A percentile compares a stretch with the other conserved stretches of the same genome.
phyloP scores from a whole-genome alignment of 2,329 filamentous ascomycete species.

The Sporothrix variecibatus region DNA sequence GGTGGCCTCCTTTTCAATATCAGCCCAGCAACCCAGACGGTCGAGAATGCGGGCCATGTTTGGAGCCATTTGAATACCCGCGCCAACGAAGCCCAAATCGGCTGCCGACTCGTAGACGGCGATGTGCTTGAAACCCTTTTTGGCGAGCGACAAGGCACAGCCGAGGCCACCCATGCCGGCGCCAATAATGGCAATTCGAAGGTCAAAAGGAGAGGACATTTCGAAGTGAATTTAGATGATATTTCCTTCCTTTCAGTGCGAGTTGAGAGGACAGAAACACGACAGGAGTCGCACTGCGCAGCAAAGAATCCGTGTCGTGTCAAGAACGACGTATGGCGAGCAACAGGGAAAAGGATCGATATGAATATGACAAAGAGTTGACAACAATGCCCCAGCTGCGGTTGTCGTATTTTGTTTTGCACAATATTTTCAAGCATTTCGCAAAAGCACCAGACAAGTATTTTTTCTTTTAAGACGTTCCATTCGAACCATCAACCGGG shows the following conservation, averaged over 20 bases:
- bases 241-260: neutral
- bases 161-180: conserved; percentile 76
- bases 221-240: neutral
- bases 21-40: conserved; percentile 69
- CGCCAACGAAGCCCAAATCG: conserved; percentile 77
- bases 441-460: neutral
- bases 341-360: neutral
- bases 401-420: neutral
- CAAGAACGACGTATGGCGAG: neutral
- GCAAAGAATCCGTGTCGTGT: neutral
- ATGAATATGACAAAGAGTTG: neutral
- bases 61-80: conserved; percentile 80
- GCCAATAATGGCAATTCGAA: conserved; percentile 40
- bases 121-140: conserved; percentile 73
- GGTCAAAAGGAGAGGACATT: conserved; percentile 36
- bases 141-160: conserved; percentile 70
- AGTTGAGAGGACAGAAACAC: neutral
- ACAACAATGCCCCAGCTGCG: neutral
- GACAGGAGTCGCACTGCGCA: neutral
- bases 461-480: neutral
- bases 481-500: neutral
- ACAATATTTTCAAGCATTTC: no score
- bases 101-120: conserved; percentile 73
- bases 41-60: conserved; percentile 80
- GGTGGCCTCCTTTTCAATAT: conserved; percentile 70